phyloP scores from a whole-genome alignment of 352 stramenopile species.

The Phytophthora pini region DNA sequence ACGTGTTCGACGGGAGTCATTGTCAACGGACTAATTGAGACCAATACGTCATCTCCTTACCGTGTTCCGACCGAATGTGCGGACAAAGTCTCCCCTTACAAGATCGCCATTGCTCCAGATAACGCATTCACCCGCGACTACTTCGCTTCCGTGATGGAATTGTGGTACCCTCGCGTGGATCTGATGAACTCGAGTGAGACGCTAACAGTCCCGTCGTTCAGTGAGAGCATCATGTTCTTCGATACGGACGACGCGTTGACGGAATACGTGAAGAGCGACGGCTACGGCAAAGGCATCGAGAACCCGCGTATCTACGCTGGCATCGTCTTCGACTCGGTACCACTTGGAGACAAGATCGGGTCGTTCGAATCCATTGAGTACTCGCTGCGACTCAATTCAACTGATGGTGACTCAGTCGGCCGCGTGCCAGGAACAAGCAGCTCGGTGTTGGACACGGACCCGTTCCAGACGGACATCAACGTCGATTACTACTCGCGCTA shows the following conservation, averaged over 20 bases:
- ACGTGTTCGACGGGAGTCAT: constrained; percentile 40
- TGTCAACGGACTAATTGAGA: constrained; percentile 40
- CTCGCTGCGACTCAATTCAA: constrained; percentile 66
- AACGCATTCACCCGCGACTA: constrained; percentile 64
- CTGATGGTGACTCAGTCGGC: constrained; percentile 33
- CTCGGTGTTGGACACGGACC: constrained; percentile 34
- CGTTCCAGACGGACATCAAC: constrained; percentile 46
- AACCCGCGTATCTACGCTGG: constrained; percentile 57
- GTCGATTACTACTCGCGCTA: constrained; percentile 55
- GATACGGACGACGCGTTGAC: constrained; percentile 42
- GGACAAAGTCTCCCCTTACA: constrained; percentile 58
- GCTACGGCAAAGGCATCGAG: constrained; percentile 47
- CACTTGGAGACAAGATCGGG: constrained; percentile 42
- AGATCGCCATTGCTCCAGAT: constrained; percentile 61
- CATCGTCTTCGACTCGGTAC: constrained; percentile 61
- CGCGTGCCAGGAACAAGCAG: constrained; percentile 42
- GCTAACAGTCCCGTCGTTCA: constrained; percentile 49
- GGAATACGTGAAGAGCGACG: constrained; percentile 50
- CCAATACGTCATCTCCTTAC: constrained; percentile 43
- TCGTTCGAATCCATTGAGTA: constrained; percentile 61
- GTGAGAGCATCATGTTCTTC: constrained; percentile 58
- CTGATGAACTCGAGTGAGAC: constrained; percentile 34
- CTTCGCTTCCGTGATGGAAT: constrained; percentile 51
- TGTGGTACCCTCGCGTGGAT: constrained; percentile 64
- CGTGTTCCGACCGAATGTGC: constrained; percentile 41